Evolutionary conservation across 306 rosid species (phyloP).

Genomic region (Cucurbita pepo): DNA sequence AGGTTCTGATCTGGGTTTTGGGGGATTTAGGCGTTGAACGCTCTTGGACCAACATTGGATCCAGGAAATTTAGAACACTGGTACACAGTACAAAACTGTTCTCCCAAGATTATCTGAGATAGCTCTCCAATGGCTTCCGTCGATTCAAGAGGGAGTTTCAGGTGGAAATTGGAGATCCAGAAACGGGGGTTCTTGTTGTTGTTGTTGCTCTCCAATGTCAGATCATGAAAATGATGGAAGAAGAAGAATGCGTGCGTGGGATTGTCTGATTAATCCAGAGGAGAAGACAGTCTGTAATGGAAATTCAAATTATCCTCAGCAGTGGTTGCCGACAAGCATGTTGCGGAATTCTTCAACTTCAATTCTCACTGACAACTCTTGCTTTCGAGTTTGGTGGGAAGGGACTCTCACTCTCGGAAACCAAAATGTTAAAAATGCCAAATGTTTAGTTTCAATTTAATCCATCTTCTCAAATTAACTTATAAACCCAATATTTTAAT

Average conservation of each 20-base stretch:
- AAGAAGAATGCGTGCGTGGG: background rate
- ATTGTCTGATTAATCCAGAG: background rate
- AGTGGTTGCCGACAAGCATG: slow-evolving; percentile 48
- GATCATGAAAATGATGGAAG: background rate
- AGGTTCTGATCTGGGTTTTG: slow-evolving; percentile 30
- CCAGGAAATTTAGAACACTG: background rate
- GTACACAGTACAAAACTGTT: too few species aligned
- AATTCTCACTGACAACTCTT: slow-evolving; percentile 24
- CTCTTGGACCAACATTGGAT: slow-evolving; percentile 83
- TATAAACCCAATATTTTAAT: too few species aligned
- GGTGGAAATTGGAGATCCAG: slow-evolving; percentile 7
- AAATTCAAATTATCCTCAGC: background rate
- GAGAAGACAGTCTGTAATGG: background rate
- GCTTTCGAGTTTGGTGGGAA: slow-evolving; percentile 27
- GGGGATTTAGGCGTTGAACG: slow-evolving; percentile 48
- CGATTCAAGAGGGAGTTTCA: slow-evolving; percentile 16
- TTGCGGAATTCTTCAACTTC: slow-evolving; percentile 44
- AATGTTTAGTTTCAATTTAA: too few species aligned
- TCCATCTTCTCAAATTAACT: too few species aligned
- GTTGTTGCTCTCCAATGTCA: too few species aligned
- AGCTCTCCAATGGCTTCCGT: background rate
- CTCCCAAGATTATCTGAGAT: background rate
- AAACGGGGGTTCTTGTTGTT: background rate
- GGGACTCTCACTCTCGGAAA: slow-evolving; percentile 4
- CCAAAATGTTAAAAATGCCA: too few species aligned